phyloP scores from a whole-genome alignment of 225 moss, liverwort and hornwort species.

The Physcomitrellopsis africana region DNA sequence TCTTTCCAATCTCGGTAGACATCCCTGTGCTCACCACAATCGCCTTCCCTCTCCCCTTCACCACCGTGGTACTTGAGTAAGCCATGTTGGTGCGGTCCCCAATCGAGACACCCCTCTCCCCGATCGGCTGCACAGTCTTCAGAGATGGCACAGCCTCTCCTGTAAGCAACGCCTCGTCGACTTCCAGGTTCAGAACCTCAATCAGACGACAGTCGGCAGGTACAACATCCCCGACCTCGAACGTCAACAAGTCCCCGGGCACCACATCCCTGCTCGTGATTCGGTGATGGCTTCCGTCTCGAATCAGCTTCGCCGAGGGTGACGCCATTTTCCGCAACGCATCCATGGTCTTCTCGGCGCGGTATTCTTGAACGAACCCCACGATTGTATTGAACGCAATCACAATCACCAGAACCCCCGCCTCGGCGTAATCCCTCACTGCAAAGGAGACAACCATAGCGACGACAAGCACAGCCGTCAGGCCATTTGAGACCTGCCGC shows the following conservation, averaged over 20 bases:
- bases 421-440: slow-evolving; percentile 45
- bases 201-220: slow-evolving; percentile 58
- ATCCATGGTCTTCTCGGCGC: slow-evolving; percentile 66
- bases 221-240: slow-evolving; percentile 58
- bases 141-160: slow-evolving; percentile 47
- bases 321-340: slow-evolving; percentile 61
- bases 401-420: slow-evolving; percentile 47
- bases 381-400: slow-evolving; percentile 51
- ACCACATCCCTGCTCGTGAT: slow-evolving; percentile 49
- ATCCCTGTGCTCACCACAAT: slow-evolving; percentile 52
- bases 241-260: slow-evolving; percentile 49
- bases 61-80: slow-evolving; percentile 45
- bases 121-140: slow-evolving; percentile 37
- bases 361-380: slow-evolving; percentile 54
- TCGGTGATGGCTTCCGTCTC: slow-evolving; percentile 36
- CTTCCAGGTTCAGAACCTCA: slow-evolving; percentile 60
- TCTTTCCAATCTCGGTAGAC: slow-evolving; percentile 57
- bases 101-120: slow-evolving; percentile 29
- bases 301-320: slow-evolving; percentile 58
- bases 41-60: slow-evolving; percentile 55
- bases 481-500: slow-evolving; percentile 41
- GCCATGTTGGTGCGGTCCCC: slow-evolving; percentile 53
- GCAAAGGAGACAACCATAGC: slow-evolving; percentile 52
- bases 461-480: slow-evolving; percentile 45
- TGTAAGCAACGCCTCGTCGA: slow-evolving; percentile 59